Percentiles rank a stretch among this genome's conserved stretches.
Evolutionary conservation across 2,329 filamentous ascomycete species (phyloP).

Genomic region (Colletotrichum eleusines): DNA sequence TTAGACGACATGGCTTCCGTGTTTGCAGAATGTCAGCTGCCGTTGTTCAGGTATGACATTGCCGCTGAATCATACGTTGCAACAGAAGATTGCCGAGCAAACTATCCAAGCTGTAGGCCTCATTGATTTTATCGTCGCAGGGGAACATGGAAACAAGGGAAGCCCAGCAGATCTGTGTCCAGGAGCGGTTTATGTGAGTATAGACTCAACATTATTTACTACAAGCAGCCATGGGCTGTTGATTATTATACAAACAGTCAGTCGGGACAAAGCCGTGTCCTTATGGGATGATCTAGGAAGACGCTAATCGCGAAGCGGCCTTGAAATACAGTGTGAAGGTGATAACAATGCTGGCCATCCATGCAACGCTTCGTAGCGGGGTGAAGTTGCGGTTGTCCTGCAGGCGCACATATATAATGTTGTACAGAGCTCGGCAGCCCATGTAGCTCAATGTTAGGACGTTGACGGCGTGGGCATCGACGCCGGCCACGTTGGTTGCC

Average conservation of each 20-base stretch:
- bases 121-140: neutral
- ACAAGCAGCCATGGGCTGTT: neutral
- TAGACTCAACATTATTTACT: neutral
- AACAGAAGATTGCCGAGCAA: neutral
- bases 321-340: constrained; percentile 56
- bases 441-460: constrained; percentile 55
- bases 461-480: constrained; percentile 55
- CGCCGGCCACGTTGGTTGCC: constrained; percentile 59
- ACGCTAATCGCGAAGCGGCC: constrained; percentile 51
- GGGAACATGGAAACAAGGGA: neutral
- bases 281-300: constrained; percentile 5
- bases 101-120: neutral
- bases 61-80: neutral
- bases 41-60: constrained; percentile 14
- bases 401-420: constrained; percentile 57
- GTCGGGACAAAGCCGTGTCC: neutral
- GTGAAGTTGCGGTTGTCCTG: constrained; percentile 55
- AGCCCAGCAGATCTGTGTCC: too few relatives aligned
- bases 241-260: neutral
- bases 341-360: constrained; percentile 51
- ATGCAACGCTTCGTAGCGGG: constrained; percentile 54
- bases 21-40: constrained; percentile 12
- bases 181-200: too few relatives aligned
- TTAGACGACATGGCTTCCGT: neutral
- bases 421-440: constrained; percentile 54